Evolutionary conservation across 2,329 filamentous ascomycete genomes (phyloP), one percentile per base, ranked within the genome.

Genomic region (Trichoderma sp.): DNA sequence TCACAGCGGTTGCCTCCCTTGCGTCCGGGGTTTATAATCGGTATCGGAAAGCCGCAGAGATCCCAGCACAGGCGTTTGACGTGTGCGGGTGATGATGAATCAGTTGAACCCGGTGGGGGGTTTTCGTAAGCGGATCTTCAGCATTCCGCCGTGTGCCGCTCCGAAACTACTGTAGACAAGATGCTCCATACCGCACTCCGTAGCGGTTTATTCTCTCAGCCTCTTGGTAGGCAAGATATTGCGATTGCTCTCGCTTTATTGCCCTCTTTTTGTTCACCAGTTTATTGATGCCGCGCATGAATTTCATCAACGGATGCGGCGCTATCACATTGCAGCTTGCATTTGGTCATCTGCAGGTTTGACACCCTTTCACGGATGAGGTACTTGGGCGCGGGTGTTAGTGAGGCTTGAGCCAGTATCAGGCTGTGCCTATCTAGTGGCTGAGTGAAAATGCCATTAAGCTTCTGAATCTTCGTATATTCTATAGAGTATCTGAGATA

Each of bases 51-150:
- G 26, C 36, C 32, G 34, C 39, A 47, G 9, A 68, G 23, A 43
- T 43, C 26, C 12, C 30, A 59, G 53, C 26, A 11, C 20, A 59
- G 34, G 65, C 26, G 17, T 17, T 59, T 20, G 6, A 34, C 28
- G 28, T 28, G 43, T 12, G 43, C 50, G 12, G 62, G 62, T 34
- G 43, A 11, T 12, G 55, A 32, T 68, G 53, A 26, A 59, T 13
- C 36, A 68, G 34, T 32, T 23, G 15, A 47, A 43, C 26, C 30
- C 20, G 28, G 63, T 17, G 47, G 30, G 30, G 63, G 50, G 63
- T 28, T 55, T 58, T 67, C 64, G 64, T 67, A 67, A 67, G 64
- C 64, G 26, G 50, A 39, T 30, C 47, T 57, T 53, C 50, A 36
- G n/a, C 53, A 53, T 65, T 34, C 26, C 62, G 47, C n/a, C 17